Base-by-base conservation (phyloP, 2,329 filamentous ascomycete species). In the Ceratocystis smalleyi region DNA sequence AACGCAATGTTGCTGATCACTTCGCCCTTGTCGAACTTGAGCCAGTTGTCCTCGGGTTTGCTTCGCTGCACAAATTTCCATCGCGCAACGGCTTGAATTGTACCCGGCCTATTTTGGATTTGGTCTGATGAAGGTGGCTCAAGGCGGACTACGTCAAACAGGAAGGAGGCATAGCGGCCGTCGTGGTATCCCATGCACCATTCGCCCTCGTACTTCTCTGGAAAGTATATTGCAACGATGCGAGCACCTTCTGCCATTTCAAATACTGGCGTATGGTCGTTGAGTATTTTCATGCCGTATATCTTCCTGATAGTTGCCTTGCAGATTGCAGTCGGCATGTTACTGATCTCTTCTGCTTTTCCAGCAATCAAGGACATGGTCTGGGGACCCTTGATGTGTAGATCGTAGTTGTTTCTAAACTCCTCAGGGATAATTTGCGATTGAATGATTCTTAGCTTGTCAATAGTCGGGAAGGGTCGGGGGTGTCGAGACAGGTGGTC, bases 1-100 rank as follows among this genome's bases (percentile, higher is more conserved):
- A 79, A 82, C 62, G 74, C 75, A 27, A 82, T 89, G 73, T 85
- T 89, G 68, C 78, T 83, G 17, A 87, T 85, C 2, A 79, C 76
- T 67, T 88, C 85, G 22, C 82, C 83, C 70, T 85, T 86, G 35
- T 85, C 83, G 69, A 88, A 82, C 68, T 74, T 77, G n/a, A 83
- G 73, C 81, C 81, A 83, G 10, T 76, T 71, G 32, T 75, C 75
- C 24, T 70, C 71, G 12, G 70, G 68, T 63, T 69, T 70, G 15
- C 67, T 63, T 67, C 77, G 78, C 43, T 76, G 75, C 60, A 74
- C 73, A 72, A 81, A 83, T 70, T 77, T 81, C 81, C 81, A 83
- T 65, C 75, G 75, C 12, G 79, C 74, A 49, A 77, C 75, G 8
- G 78, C 81, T 59, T 75, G 75, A 49, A 81, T 73, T 10, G 75